Evolutionary conservation across 2,329 filamentous ascomycete species (phyloP), one percentile per base, ranked within the genome.

Genomic region (Aureobasidium leucospermi): DNA sequence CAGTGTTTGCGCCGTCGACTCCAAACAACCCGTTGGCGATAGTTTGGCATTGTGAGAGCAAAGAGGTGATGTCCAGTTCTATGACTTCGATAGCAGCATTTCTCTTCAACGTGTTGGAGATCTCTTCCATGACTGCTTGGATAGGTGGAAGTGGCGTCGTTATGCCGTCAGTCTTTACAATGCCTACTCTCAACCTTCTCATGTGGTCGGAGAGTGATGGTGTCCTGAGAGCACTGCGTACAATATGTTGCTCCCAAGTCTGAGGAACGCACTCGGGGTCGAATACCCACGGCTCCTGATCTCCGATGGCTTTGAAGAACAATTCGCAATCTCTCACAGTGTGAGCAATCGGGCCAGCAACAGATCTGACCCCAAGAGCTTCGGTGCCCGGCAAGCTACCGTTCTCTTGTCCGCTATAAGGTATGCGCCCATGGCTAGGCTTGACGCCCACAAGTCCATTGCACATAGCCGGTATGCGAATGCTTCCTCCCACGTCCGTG

Each of bases 11-110:
- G 11, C 84, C 85, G 65, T 86, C 82, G 10, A 83, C 72, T 28
- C 78, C 78, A 70, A 86, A 82, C 55, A 87, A 72, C 15, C 77
- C 77, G 60, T 83, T 83, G 39, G 81, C 80, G 8, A 85, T 73
- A 2, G 75, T 78, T 60, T 85, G 80, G 56, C 79, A 81, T 65
- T 81, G 78, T 3, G 77, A 76, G 57, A 86, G 78, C 3, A 79
- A 72, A 0, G 73, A 66, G 0, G 80, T 78, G 6, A 82, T 76
- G 10, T 81, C 75, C 49, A 87, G 74, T 15, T 86, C 81, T 0
- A 87, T 73, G 1, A 85, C 77, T 47, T 83, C 76, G n/a, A 87
- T 13, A 48, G 61, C 23, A 49, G 57, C 38, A 49, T 56, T 41
- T 61, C 31, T 52, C n/a, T 74, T 39, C 60, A 82, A 57, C 6